Evolutionary conservation across 208 protist species (phyloP).

Genomic region (Trypanosoma theileri): DNA sequence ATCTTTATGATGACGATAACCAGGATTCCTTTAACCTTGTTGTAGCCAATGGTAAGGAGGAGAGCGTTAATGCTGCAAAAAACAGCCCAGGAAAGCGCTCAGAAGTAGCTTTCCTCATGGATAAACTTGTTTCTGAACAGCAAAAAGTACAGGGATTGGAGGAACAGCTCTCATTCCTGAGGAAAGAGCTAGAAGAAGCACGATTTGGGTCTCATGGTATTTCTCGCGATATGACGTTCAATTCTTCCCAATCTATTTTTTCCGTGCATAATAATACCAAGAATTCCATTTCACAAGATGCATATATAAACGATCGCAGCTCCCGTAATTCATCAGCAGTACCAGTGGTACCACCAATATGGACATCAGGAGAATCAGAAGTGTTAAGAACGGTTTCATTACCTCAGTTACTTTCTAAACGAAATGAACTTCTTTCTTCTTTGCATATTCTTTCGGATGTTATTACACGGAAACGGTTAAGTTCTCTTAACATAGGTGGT

Average conservation of each 20-base stretch:
- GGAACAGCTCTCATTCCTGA: not conserved
- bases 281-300: not conserved
- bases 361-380: not conserved
- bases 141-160: constrained; percentile 9
- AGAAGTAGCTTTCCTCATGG: constrained; percentile 21
- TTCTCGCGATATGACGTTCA: not conserved
- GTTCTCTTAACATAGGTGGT: not conserved
- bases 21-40: not conserved
- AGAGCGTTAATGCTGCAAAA: not conserved
- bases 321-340: not conserved
- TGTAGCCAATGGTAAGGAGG: not conserved
- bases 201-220: not conserved
- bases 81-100: not conserved
- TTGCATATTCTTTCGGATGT: constrained; percentile 18
- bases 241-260: not conserved
- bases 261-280: not conserved
- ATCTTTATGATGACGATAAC: not conserved
- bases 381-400: constrained; percentile 14
- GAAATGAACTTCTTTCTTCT: constrained; percentile 20
- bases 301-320: not conserved
- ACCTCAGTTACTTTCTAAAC: constrained; percentile 11
- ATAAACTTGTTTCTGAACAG: constrained; percentile 16
- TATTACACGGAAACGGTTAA: constrained; percentile 10
- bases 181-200: not conserved
- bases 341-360: not conserved